These are phyloP conservation scores for Aspergillus intermedius DNA, from an alignment of 2,329 filamentous ascomycete species.

Conservation along the genomic window DNA sequence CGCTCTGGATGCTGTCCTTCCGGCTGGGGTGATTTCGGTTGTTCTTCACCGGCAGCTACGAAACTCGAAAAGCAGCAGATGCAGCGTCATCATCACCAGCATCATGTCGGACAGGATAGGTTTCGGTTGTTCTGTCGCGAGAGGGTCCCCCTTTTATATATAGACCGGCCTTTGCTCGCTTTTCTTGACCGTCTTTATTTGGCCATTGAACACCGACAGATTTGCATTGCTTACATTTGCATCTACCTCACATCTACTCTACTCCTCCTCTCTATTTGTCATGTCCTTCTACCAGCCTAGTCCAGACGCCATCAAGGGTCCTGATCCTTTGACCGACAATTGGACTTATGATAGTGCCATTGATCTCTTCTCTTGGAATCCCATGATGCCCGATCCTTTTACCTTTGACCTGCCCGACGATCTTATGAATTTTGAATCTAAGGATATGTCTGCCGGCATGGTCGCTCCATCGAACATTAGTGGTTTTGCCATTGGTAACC, in stretches of 20 bases:
- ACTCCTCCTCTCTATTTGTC: background rate
- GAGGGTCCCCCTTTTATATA: background rate
- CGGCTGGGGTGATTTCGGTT: slow-evolving; percentile 21
- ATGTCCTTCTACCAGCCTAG: no score
- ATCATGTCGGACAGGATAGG: background rate
- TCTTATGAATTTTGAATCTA: slow-evolving; percentile 22
- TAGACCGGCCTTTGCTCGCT: background rate
- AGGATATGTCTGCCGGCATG: slow-evolving; percentile 25
- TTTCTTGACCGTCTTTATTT: background rate
- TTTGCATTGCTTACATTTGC: background rate
- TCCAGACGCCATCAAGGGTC: slow-evolving; percentile 10
- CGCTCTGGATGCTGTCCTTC: slow-evolving; percentile 13
- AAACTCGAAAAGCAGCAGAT: background rate
- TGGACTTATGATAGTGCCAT: slow-evolving; percentile 31
- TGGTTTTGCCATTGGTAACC: slow-evolving; percentile 26
- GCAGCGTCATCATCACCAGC: background rate
- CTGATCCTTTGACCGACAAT: slow-evolving; percentile 30
- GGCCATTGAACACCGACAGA: background rate
- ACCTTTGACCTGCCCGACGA: slow-evolving; percentile 25
- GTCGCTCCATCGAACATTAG: slow-evolving; percentile 25
- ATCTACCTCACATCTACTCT: background rate
- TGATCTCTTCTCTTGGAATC: slow-evolving; percentile 28
- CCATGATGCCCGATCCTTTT: slow-evolving; percentile 24
- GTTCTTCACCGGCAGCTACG: slow-evolving; percentile 9
- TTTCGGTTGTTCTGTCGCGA: background rate